A percentile compares a stretch with the other conserved stretches of the same genome.
Conservation (phyloP, 768 basidiomycete genomes). For the Lentinula raphanica region DNA sequence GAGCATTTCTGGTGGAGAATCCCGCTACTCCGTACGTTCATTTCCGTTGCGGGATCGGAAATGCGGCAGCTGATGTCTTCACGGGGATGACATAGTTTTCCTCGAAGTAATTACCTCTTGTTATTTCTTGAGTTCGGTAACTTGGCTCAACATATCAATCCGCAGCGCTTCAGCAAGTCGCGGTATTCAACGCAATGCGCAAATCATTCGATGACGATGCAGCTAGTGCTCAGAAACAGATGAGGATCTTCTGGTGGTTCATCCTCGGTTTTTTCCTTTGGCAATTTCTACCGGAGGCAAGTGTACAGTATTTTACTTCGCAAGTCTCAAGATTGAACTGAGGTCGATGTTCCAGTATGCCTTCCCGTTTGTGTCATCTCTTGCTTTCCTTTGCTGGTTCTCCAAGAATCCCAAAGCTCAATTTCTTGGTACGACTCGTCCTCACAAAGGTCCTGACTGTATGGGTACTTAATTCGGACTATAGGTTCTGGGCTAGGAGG, state of each 20-base stretch:
- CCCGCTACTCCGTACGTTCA: slow-evolving; percentile 15
- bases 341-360: too few species aligned
- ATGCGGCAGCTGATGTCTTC: background rate
- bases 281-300: slow-evolving; percentile 19
- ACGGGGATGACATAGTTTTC: background rate
- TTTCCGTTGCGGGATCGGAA: background rate
- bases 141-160: too few species aligned
- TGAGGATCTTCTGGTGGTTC: slow-evolving; percentile 20
- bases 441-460: too few species aligned
- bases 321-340: background rate
- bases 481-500: slow-evolving; percentile 18
- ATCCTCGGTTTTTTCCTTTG: slow-evolving; percentile 6
- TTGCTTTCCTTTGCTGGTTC: slow-evolving; percentile 22
- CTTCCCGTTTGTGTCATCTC: slow-evolving; percentile 21
- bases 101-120: too few species aligned
- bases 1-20: slow-evolving; percentile 18
- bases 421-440: slow-evolving; percentile 8
- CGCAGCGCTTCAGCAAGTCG: slow-evolving; percentile 14
- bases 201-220: slow-evolving; percentile 5
- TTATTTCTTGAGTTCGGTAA: too few species aligned
- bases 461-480: slow-evolving; percentile 10
- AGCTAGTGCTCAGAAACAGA: slow-evolving; percentile 14
- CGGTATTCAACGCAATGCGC: slow-evolving; percentile 13
- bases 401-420: slow-evolving; percentile 17
- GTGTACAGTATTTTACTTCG: background rate